Base-by-base conservation (phyloP, 257 asterid species). In the Verbena officinalis region DNA sequence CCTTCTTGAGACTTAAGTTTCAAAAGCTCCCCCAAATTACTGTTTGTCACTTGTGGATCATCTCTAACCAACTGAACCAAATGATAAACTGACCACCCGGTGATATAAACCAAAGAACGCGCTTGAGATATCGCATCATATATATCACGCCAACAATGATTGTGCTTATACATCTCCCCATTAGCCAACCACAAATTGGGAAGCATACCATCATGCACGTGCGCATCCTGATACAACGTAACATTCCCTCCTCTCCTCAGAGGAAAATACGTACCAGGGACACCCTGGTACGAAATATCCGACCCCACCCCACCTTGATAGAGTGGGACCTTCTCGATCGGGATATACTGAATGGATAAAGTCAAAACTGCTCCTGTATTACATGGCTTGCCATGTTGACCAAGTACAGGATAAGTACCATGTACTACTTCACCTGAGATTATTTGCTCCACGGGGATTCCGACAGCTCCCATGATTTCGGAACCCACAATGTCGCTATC, bases 21-120 rank as follows among this genome's bases (percentile, higher is more conserved):
- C 66, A 92, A 80, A 72, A 92, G 80, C 39, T 92, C 93, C 9
- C 98, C 98, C 79, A 92, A 77, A 44, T 58, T 64, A 72, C 87
- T 73, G 11, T 76, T 64, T 4, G 58, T 61, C 0, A 73, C 68
- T 30, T 60, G 55, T 2, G 78, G 84, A 55, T 78, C 86, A 55
- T 87, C 91, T 46, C 98, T 71, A 64, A 92, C 96, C 55, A 92
- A 91, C 44, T 76, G 77, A 55, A 89, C 95, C 3, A 87, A 51
- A 73, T 92, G 97, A 70, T 82, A 72, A 30, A 92, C 97, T 0
- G 98, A 92, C 97, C 98, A 92, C 13, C 98, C 98, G 0, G 98
- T 84, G 40, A 92, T 89, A 61, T 92, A 92, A 62, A 92, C 73
- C 21, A 92, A 68, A 15, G 85, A 76, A 7, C 93, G 94, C 22